Conservation (phyloP, 1,284 basidiomycete genomes). For the Calocybe gambosa region DNA sequence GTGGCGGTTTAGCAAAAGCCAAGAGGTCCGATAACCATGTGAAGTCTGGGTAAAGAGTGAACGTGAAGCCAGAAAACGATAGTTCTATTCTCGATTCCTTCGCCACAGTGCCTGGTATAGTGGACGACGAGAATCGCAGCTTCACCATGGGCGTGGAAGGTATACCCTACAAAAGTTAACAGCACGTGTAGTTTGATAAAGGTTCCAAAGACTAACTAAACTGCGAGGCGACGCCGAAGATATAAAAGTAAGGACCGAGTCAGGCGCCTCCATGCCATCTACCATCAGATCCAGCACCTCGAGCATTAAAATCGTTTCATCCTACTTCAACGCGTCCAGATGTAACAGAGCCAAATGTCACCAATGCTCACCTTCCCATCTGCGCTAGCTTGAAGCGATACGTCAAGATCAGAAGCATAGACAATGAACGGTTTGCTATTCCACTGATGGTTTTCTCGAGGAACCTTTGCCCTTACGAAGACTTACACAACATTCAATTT, state of each 20-base stretch:
- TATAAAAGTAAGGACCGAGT: constrained; percentile 37
- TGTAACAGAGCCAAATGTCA: background rate
- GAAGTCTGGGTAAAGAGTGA: constrained; percentile 59
- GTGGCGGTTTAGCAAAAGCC: constrained; percentile 76
- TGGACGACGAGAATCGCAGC: constrained; percentile 61
- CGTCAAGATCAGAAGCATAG: constrained; percentile 56
- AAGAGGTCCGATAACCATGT: constrained; percentile 62
- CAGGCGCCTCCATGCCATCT: constrained; percentile 35
- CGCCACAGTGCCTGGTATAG: constrained; percentile 57
- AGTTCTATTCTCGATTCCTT: constrained; percentile 79
- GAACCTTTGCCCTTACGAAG: constrained; percentile 29
- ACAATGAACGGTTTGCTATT: constrained; percentile 47
- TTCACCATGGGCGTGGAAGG: constrained; percentile 52
- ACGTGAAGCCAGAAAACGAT: constrained; percentile 60
- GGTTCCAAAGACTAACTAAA: constrained; percentile 39
- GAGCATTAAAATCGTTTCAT: constrained; percentile 42
- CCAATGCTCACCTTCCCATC: constrained; percentile 54
- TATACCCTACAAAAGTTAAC: constrained; percentile 30
- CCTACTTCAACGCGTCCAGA: background rate
- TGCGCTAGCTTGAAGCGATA: constrained; percentile 61
- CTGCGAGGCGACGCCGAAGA: constrained; percentile 45
- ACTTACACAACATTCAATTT: constrained; percentile 20
- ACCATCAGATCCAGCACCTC: constrained; percentile 59
- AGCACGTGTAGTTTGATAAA: background rate
- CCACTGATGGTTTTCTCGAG: constrained; percentile 20